These are phyloP conservation scores for Epichloe brachyelytri DNA, from an alignment of 2,329 filamentous ascomycete species.

Conservation along the genomic window DNA sequence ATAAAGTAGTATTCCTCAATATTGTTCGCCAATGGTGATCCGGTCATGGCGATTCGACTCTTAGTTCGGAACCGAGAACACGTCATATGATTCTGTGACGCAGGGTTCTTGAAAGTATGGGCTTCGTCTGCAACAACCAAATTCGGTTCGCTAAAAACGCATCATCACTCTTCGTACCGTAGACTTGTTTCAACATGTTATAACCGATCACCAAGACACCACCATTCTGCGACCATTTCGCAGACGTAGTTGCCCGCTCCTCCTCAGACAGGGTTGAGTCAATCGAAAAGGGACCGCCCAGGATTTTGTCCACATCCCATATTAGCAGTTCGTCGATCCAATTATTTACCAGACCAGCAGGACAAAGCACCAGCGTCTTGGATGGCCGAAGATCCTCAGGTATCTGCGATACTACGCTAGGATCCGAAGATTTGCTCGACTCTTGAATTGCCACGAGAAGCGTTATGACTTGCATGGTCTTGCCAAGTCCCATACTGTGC, in stretches of 20 bases:
- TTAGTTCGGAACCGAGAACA: conserved; percentile 50
- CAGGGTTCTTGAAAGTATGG: conserved; percentile 60
- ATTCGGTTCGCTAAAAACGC: conserved; percentile 49
- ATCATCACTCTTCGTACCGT: conserved; percentile 22
- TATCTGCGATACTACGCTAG: conserved; percentile 48
- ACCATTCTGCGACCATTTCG: conserved; percentile 48
- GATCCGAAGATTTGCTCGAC: conserved; percentile 46
- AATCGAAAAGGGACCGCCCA: conserved; percentile 47
- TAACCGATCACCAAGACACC: conserved; percentile 73
- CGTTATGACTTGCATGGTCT: conserved; percentile 84
- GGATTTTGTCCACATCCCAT: conserved; percentile 47
- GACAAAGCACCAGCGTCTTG: conserved; percentile 62
- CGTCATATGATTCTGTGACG: conserved; percentile 36
- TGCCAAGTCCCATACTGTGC: conserved; percentile 85
- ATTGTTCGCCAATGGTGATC: conserved; percentile 75
- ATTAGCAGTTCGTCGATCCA: conserved; percentile 65
- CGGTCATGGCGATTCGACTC: conserved; percentile 71
- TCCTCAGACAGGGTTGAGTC: conserved; percentile 23
- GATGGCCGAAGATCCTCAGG: conserved; percentile 49
- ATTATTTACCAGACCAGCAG: conserved; percentile 62
- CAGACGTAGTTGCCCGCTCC: conserved; percentile 33
- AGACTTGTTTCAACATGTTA: conserved; percentile 42
- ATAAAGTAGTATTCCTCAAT: conserved; percentile 76
- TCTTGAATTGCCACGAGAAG: conserved; percentile 64
- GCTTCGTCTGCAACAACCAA: conserved; percentile 80